Evolutionary conservation across 805 yeast species (phyloP), one percentile per base, ranked within the genome.

Genomic region (Lipomyces lipofer): DNA sequence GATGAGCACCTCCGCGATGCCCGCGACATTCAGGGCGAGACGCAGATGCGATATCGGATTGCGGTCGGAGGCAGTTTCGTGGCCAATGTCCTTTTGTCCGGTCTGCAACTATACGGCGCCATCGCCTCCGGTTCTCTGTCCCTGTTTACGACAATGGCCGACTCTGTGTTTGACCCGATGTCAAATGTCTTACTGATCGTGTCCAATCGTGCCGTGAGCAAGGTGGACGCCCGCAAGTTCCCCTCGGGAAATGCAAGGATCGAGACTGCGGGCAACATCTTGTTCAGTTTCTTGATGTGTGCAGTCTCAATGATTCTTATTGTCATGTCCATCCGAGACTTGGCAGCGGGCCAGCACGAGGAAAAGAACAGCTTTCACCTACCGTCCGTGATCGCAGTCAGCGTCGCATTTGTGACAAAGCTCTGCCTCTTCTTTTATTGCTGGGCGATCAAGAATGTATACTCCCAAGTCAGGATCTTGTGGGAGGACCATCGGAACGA

Each of bases 401-500:
- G 32, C 24, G 35, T 47, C 15, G 56, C 56, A n/a, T 52, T 52
- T 40, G 28, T 22, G 22, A 52, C 56, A 21, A 52, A 52, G 52
- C 19, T 52, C 19, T 19, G 24, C 21, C 42, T 52, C 15, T 52
- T 52, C 51, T 27, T 47, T 32, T 52, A 52, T 35, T 52, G 56
- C 48, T 52, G 47, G 43, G 46, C 48, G 8, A 39, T 52, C 35
- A 36, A 38, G 24, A 28, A 52, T 32, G 35, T 32, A 25, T 52
- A 48, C 43, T 48, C 52, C 13, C 56, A 52, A 33, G 42, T 52
- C 25, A 29, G 39, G 5, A 52, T 52, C 40, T 38, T 52, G 32
- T 52, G 56, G 56, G 56, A 52, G 22, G 56, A 52, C 48, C 56
- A 52, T 35, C 56, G 56, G 22, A 52, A 52, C 24, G 56, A 52